Evolutionary conservation across 2,329 filamentous ascomycete genomes (phyloP).

Genomic region (Arthrocladium fulminans): DNA sequence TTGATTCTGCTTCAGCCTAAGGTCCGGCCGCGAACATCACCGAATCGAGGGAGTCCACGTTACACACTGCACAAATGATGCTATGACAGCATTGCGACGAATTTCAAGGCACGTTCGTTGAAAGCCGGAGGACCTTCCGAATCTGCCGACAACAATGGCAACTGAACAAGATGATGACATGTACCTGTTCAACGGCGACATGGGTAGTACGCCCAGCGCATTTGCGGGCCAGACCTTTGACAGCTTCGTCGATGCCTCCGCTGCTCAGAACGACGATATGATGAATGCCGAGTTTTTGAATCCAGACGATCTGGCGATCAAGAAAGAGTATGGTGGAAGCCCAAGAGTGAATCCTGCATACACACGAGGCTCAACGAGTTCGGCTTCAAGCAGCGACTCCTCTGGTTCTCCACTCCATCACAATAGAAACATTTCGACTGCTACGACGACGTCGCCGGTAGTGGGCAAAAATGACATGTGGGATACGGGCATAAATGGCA

Average conservation of each 20-base stretch:
- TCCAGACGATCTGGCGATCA: constrained; percentile 17
- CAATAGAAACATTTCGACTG: constrained; percentile 32
- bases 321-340: constrained; percentile 15
- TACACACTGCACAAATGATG: neutral
- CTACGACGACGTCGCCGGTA: constrained; percentile 33
- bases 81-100: neutral
- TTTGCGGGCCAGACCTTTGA: constrained; percentile 35
- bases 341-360: constrained; percentile 22
- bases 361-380: constrained; percentile 35
- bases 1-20: too few relatives aligned
- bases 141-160: constrained; percentile 13
- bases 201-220: constrained; percentile 30
- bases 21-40: too few relatives aligned
- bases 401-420: constrained; percentile 35
- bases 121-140: neutral
- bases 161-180: constrained; percentile 32
- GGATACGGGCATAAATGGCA: constrained; percentile 25
- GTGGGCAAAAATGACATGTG: constrained; percentile 24
- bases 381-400: constrained; percentile 36
- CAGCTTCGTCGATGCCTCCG: constrained; percentile 32
- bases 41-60: neutral
- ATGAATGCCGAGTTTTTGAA: constrained; percentile 26
- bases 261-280: constrained; percentile 24
- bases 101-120: neutral
- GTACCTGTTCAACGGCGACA: constrained; percentile 34